A percentile compares a stretch with the other conserved stretches of the same genome.
phyloP scores from a whole-genome alignment of 2,329 filamentous ascomycete genomes.

The Stagonosporopsis rhizophila region DNA sequence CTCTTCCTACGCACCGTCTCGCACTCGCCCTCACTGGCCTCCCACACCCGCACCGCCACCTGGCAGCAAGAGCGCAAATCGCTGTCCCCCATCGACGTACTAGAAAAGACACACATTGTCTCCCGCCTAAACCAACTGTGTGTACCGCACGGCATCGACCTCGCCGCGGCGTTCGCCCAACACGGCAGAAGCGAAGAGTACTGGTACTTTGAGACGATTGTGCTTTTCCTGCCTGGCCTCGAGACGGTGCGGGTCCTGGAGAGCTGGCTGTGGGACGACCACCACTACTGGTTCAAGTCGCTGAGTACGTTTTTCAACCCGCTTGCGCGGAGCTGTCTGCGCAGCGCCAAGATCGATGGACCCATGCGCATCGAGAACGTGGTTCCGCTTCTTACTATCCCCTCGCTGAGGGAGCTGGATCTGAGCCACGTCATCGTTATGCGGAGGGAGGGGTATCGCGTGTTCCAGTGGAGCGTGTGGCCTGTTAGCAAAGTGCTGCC shows the following conservation, averaged over 20 bases:
- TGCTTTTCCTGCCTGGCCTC: conserved; percentile 5
- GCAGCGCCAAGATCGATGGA: background rate
- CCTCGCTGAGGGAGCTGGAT: conserved; percentile 1
- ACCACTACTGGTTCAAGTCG: conserved; percentile 19
- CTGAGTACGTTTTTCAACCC: conserved; percentile 8
- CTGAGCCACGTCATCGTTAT: conserved; percentile 8
- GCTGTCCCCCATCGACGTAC: background rate
- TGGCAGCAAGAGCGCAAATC: conserved; percentile 9
- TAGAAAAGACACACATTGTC: conserved; percentile 8
- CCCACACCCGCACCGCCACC: background rate
- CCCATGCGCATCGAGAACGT: conserved; percentile 10
- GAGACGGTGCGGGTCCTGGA: background rate
- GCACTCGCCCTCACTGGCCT: background rate
- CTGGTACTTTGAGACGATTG: conserved; percentile 12
- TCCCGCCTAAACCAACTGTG: background rate
- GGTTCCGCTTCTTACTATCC: conserved; percentile 5
- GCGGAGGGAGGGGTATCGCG: conserved; percentile 7
- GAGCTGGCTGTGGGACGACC: conserved; percentile 13
- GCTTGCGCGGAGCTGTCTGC: background rate
- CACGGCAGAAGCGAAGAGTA: conserved; percentile 4
- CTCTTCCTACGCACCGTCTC: conserved; percentile 14
- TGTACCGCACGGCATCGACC: conserved; percentile 11
- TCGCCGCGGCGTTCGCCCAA: conserved; percentile 1
- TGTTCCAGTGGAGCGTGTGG: conserved; percentile 12
- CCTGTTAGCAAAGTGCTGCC: background rate